Conservation (phyloP, 73 alveolate genomes). For the Tetrahymena elliotti region DNA sequence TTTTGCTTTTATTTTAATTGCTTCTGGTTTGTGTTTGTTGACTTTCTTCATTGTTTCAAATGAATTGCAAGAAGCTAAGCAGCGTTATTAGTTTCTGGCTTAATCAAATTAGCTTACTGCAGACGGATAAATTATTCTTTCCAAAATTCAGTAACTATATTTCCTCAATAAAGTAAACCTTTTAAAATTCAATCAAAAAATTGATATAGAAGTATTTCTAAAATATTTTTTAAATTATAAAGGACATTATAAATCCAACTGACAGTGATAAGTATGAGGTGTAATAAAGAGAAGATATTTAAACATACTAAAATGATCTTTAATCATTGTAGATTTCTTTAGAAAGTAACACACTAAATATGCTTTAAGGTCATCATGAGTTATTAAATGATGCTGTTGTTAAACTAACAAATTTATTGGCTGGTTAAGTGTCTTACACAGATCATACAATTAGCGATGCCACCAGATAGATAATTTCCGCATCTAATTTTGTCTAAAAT, state of each 20-base stretch:
- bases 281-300: not conserved
- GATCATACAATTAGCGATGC: not conserved
- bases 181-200: not conserved
- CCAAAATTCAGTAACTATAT: not conserved
- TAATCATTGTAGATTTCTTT: not conserved
- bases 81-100: not conserved
- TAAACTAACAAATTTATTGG: not conserved
- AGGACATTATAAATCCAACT: not conserved
- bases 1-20: not conserved
- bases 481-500: not conserved
- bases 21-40: not conserved
- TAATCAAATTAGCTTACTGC: not conserved
- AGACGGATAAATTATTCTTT: not conserved
- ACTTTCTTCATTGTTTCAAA: not conserved
- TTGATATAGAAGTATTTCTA: not conserved
- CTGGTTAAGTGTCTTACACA: not conserved
- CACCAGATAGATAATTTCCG: not conserved
- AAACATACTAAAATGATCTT: not conserved
- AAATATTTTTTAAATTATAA: too few species aligned
- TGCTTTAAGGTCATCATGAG: not conserved
- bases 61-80: not conserved
- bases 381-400: not conserved
- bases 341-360: not conserved
- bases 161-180: not conserved
- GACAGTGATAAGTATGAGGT: not conserved